phyloP scores from a whole-genome alignment of 345 rosid species.

The Lenwebbia sp. region DNA sequence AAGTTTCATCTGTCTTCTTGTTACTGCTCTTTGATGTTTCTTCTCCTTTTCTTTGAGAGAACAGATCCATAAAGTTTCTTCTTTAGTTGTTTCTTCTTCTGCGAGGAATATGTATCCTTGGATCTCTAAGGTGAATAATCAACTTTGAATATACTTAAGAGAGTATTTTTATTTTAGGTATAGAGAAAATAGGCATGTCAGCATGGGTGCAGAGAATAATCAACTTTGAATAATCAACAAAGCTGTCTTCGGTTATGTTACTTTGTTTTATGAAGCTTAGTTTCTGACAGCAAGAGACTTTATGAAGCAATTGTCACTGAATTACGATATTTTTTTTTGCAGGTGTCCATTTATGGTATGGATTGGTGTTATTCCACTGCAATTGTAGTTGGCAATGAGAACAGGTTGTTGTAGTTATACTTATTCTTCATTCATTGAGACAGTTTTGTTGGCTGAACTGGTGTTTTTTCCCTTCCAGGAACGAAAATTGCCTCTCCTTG shows the following conservation, averaged over 20 bases:
- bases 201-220: conserved; percentile 99
- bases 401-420: conserved; percentile 22
- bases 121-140: background rate
- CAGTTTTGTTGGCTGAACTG: background rate
- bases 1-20: background rate
- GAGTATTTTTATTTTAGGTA: conserved; percentile 34
- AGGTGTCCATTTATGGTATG: conserved; percentile 91
- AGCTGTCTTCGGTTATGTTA: background rate
- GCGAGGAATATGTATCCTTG: background rate
- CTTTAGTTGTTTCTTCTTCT: background rate
- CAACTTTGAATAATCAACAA: no score
- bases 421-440: background rate
- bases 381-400: conserved; percentile 91
- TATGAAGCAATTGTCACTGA: background rate
- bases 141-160: background rate
- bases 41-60: background rate
- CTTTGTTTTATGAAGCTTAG: background rate
- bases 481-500: background rate
- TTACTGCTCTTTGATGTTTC: background rate
- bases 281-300: background rate
- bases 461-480: background rate
- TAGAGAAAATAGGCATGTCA: conserved; percentile 80
- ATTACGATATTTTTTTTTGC: background rate
- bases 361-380: conserved; percentile 93
- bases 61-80: background rate